Evolutionary conservation across 73 alveolate species (phyloP).

Genomic region (Halteria grandinella): DNA sequence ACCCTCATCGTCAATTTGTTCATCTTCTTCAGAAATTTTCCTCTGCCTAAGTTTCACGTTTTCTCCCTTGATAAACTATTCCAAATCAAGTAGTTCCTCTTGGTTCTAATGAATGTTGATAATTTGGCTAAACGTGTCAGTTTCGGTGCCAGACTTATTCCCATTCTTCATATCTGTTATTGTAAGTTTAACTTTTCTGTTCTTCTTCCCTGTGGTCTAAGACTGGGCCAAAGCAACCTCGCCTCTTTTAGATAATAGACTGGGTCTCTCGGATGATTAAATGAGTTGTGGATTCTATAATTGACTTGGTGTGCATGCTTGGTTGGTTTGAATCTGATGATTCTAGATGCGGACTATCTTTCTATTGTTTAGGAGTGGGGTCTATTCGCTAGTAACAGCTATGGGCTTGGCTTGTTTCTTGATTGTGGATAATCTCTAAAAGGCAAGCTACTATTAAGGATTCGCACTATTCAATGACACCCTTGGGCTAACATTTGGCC

Average conservation of each 20-base stretch:
- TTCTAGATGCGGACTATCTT: too few species aligned
- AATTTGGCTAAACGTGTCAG: conserved; percentile 22
- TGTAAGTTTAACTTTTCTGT: not conserved
- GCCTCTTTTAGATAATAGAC: not conserved
- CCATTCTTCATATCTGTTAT: not conserved
- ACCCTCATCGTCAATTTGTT: not conserved
- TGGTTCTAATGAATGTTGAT: conserved; percentile 12
- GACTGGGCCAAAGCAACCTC: not conserved
- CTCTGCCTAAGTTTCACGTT: not conserved
- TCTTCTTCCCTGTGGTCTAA: not conserved
- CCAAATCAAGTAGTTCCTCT: conserved; percentile 36
- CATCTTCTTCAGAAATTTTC: not conserved
- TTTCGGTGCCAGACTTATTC: not conserved
- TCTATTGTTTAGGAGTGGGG: too few species aligned
- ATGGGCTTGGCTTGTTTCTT: too few species aligned
- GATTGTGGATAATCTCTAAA: not conserved
- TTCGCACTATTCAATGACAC: not conserved
- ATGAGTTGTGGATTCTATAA: too few species aligned
- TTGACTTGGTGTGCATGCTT: too few species aligned
- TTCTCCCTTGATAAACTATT: not conserved
- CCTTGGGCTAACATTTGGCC: not conserved
- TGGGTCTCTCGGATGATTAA: not conserved
- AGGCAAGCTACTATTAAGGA: too few species aligned
- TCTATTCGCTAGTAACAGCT: too few species aligned
- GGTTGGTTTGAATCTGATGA: too few species aligned